These are phyloP conservation scores for Agapanthus africanus DNA, from an alignment of 106 monocot species.

Conservation along the genomic window DNA sequence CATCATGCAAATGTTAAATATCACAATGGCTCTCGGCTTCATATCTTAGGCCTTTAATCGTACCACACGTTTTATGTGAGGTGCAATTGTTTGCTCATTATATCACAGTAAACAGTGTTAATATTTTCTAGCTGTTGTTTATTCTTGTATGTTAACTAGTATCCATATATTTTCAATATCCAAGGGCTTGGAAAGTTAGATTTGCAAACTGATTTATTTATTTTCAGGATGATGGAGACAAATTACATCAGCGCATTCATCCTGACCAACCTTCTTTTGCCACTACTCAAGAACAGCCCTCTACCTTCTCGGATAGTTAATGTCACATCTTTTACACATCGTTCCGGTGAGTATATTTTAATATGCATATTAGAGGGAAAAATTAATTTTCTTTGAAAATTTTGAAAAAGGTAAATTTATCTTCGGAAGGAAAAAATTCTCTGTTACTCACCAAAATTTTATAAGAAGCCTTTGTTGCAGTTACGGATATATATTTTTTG, in stretches of 20 bases:
- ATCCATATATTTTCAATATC: neutral
- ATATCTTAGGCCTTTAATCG: neutral
- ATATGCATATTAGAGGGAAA: constrained; percentile 4
- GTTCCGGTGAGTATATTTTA: constrained; percentile 55
- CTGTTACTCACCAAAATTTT: neutral
- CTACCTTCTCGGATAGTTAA: constrained; percentile 78
- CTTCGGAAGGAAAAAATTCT: neutral
- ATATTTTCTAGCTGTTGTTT: neutral
- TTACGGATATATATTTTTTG: too few species aligned
- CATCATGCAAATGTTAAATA: neutral
- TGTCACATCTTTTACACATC: constrained; percentile 90
- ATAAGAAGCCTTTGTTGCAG: neutral
- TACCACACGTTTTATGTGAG: neutral
- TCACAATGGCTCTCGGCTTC: neutral
- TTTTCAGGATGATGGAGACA: constrained; percentile 80
- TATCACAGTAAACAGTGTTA: neutral
- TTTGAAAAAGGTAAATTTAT: neutral
- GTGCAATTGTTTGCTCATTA: neutral
- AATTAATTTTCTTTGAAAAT: neutral
- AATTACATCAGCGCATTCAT: constrained; percentile 78
- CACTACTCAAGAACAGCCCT: constrained; percentile 76
- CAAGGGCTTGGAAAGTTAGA: neutral
- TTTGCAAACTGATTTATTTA: neutral
- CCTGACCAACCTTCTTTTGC: constrained; percentile 69
- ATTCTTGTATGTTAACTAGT: neutral